Evolutionary conservation across 345 rosid species (phyloP).

Genomic region (Moricandia arvensis): DNA sequence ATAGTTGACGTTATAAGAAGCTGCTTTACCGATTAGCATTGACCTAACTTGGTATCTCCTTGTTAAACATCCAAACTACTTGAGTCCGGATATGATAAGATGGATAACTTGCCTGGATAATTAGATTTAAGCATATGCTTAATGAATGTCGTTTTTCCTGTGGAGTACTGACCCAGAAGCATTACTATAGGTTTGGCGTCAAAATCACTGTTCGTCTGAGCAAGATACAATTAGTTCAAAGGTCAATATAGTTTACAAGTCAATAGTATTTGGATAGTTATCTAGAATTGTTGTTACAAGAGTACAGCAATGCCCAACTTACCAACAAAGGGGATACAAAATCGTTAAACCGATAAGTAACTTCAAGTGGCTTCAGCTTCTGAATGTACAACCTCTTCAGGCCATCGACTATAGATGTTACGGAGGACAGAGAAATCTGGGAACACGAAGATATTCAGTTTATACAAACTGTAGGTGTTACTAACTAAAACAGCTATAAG

Average conservation of each 20-base stretch:
- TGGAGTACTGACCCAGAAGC: constrained; percentile 98
- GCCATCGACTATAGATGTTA: constrained; percentile 92
- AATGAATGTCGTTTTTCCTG: constrained; percentile 97
- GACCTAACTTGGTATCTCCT: background rate
- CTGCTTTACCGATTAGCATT: background rate
- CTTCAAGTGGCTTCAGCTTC: constrained; percentile 91
- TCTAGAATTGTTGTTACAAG: background rate
- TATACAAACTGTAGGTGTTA: constrained; percentile 5
- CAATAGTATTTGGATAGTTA: constrained; percentile 1
- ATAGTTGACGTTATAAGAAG: constrained; percentile 1
- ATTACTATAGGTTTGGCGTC: constrained; percentile 98
- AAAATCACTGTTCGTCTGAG: constrained; percentile 84
- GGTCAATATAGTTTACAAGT: constrained; percentile 2
- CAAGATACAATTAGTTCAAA: constrained; percentile 12
- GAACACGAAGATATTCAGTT: constrained; percentile 19
- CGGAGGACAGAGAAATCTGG: constrained; percentile 74
- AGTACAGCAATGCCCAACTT: constrained; percentile 35
- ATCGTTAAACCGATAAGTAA: constrained; percentile 80
- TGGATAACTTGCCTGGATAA: constrained; percentile 68
- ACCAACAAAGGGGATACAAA: constrained; percentile 89
- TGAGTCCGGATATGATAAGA: background rate
- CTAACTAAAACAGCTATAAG: background rate
- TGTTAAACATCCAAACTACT: background rate
- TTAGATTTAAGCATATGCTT: constrained; percentile 80
- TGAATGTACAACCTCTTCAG: constrained; percentile 83